phyloP scores from a whole-genome alignment of 306 rosid genomes.

The Sicyos edulis region DNA sequence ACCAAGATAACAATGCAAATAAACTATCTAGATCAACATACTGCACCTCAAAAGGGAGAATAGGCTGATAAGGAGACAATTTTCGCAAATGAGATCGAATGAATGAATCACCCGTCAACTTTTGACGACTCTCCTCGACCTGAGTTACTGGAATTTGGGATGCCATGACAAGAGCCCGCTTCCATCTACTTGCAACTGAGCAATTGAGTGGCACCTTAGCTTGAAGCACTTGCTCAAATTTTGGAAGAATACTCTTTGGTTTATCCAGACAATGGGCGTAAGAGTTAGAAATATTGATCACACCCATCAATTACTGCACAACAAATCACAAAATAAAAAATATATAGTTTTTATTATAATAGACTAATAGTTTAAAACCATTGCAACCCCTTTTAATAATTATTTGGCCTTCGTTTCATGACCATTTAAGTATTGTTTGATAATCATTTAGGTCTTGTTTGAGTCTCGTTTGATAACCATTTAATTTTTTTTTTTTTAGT shows the following conservation, averaged over 20 bases:
- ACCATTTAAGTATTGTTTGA: too few relatives aligned
- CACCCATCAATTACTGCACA: conserved; percentile 51
- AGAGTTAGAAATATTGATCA: conserved; percentile 31
- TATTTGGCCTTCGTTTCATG: too few relatives aligned
- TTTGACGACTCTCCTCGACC: conserved; percentile 32
- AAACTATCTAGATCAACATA: not conserved
- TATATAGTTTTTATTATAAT: not conserved
- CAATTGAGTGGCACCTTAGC: too few relatives aligned
- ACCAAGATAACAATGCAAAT: not conserved
- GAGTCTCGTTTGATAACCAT: too few relatives aligned
- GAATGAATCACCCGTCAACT: conserved; percentile 67
- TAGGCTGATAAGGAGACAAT: conserved; percentile 85
- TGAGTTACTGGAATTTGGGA: conserved; percentile 47
- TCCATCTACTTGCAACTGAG: conserved; percentile 32
- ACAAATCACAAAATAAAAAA: not conserved
- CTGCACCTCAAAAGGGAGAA: conserved; percentile 85
- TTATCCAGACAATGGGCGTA: conserved; percentile 30
- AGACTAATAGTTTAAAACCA: too few relatives aligned
- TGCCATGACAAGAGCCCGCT: conserved; percentile 48
- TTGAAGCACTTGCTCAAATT: conserved; percentile 25
- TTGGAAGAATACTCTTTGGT: conserved; percentile 20
- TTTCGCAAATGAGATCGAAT: conserved; percentile 73
- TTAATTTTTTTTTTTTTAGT: too few relatives aligned
- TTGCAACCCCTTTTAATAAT: too few relatives aligned
- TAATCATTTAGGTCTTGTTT: too few relatives aligned